Conservation (phyloP, 2,329 filamentous ascomycete species). For the Myriangium duriaei region DNA sequence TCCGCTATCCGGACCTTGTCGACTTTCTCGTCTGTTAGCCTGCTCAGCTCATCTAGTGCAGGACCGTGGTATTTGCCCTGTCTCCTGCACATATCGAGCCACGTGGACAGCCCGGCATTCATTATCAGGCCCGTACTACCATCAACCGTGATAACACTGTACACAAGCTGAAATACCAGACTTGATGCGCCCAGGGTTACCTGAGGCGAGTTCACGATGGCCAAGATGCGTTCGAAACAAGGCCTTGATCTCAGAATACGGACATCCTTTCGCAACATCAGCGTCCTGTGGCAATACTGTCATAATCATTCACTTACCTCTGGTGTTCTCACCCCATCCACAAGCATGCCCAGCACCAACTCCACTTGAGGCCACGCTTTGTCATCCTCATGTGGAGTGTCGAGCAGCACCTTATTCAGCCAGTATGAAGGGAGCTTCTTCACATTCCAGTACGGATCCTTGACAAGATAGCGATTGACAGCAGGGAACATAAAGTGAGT, state of each 20-base stretch:
- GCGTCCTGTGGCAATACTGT: no score
- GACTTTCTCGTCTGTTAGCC: slow-evolving; percentile 50
- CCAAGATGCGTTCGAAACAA: slow-evolving; percentile 64
- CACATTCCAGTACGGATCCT: slow-evolving; percentile 60
- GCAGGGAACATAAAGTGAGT: slow-evolving; percentile 76
- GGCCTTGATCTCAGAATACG: slow-evolving; percentile 46
- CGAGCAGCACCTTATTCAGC: slow-evolving; percentile 60
- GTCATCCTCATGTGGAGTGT: slow-evolving; percentile 60
- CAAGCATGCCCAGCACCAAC: slow-evolving; percentile 61
- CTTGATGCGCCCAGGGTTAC: slow-evolving; percentile 44
- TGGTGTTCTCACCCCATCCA: slow-evolving; percentile 53
- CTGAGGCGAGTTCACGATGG: slow-evolving; percentile 55
- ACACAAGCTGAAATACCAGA: slow-evolving; percentile 50
- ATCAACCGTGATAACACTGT: slow-evolving; percentile 53
- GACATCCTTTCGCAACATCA: slow-evolving; percentile 41
- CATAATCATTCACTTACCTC: no score
- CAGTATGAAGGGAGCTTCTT: slow-evolving; percentile 45
- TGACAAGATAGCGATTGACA: slow-evolving; percentile 71
- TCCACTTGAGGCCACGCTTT: slow-evolving; percentile 58
- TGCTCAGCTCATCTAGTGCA: slow-evolving; percentile 43
- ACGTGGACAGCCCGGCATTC: slow-evolving; percentile 59
- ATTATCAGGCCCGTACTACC: slow-evolving; percentile 74
- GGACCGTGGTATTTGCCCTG: slow-evolving; percentile 36
- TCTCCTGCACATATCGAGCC: slow-evolving; percentile 53
- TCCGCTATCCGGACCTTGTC: slow-evolving; percentile 50